Conservation (phyloP, 139 green algal genomes). For the Chlorella ohadii region DNA sequence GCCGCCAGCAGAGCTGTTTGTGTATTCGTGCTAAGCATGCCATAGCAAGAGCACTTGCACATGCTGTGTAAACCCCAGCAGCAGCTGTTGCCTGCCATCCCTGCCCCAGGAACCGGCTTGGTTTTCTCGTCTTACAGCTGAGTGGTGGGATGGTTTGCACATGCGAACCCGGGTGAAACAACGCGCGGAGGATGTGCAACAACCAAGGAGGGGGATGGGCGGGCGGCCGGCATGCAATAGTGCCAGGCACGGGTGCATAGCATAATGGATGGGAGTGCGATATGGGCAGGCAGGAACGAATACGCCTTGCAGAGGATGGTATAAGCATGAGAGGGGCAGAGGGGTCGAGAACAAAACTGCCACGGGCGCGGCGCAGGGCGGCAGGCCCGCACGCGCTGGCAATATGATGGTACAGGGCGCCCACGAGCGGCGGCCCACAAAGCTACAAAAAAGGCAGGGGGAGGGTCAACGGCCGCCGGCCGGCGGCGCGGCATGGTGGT, state of each 20-base stretch:
- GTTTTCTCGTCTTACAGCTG: too few relatives aligned
- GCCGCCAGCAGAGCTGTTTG: constrained; percentile 10
- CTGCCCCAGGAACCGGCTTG: too few relatives aligned
- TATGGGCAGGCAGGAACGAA: not conserved
- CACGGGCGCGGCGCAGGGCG: too few relatives aligned
- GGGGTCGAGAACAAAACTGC: not conserved
- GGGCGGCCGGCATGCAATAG: too few relatives aligned
- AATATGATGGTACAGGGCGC: not conserved
- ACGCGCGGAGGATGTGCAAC: too few relatives aligned
- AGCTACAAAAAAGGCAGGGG: not conserved
- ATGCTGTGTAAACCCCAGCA: not conserved
- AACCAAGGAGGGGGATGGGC: too few relatives aligned
- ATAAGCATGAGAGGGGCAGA: not conserved
- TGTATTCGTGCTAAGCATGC: not conserved
- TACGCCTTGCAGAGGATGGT: not conserved
- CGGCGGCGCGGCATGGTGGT: too few relatives aligned
- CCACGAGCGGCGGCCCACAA: not conserved
- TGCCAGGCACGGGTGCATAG: too few relatives aligned
- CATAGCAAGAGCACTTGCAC: not conserved
- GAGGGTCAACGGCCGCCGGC: not conserved
- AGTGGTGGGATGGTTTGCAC: too few relatives aligned
- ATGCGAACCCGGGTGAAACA: too few relatives aligned
- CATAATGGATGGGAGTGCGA: too few relatives aligned
- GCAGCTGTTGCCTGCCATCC: too few relatives aligned
- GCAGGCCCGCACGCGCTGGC: not conserved